phyloP scores from a whole-genome alignment of 2,329 filamentous ascomycete species.

The Colletotrichum gigasporum region DNA sequence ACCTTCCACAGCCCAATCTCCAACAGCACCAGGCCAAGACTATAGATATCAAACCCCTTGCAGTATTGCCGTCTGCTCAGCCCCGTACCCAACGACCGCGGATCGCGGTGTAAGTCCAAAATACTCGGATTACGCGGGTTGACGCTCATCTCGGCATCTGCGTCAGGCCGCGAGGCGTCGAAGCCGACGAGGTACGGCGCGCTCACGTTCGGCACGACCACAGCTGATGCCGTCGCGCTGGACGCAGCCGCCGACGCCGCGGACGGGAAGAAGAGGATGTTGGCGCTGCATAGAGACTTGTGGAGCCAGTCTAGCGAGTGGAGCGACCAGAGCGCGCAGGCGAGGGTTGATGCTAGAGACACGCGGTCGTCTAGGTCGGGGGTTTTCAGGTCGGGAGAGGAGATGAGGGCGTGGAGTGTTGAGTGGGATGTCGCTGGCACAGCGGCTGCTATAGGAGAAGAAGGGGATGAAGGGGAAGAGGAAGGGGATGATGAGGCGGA shows the following conservation, averaged over 20 bases:
- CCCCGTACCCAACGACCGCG: constrained; percentile 48
- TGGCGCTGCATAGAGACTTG: constrained; percentile 64
- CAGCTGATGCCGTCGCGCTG: constrained; percentile 48
- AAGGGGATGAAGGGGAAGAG: neutral
- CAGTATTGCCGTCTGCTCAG: constrained; percentile 47
- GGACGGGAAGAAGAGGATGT: constrained; percentile 62
- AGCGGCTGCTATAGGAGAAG: neutral
- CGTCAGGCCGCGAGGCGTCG: constrained; percentile 62
- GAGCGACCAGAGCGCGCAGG: constrained; percentile 57
- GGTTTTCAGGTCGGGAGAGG: constrained; percentile 49
- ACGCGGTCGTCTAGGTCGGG: constrained; percentile 56
- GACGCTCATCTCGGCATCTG: constrained; percentile 58
- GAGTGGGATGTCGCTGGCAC: constrained; percentile 46
- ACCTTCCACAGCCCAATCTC: constrained; percentile 61
- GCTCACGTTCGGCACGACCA: constrained; percentile 50
- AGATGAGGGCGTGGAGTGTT: constrained; percentile 51
- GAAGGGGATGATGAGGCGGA: neutral
- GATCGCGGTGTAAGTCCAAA: constrained; percentile 57
- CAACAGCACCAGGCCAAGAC: constrained; percentile 58
- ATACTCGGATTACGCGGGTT: constrained; percentile 52
- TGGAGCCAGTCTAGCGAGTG: constrained; percentile 65
- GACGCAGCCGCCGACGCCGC: constrained; percentile 43
- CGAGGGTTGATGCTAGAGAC: constrained; percentile 51
- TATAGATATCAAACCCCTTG: constrained; percentile 63
- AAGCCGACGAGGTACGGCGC: constrained; percentile 61